Conservation (phyloP, 306 rosid genomes). For the Glycine soja region DNA sequence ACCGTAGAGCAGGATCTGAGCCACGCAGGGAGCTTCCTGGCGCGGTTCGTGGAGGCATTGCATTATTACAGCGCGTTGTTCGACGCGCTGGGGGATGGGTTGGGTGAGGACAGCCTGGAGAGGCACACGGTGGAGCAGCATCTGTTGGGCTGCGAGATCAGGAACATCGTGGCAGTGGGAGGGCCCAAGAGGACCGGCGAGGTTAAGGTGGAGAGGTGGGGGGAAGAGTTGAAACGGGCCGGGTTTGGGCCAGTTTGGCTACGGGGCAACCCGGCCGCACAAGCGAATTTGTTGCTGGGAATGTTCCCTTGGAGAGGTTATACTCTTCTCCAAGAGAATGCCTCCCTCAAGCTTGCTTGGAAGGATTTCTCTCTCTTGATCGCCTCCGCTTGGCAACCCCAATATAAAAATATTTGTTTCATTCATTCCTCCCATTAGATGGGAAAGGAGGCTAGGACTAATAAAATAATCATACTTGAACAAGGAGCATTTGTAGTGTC, state of each 20-base stretch:
- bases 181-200: slow-evolving; percentile 97
- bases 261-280: slow-evolving; percentile 94
- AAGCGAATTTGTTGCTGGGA: slow-evolving; percentile 81
- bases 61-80: slow-evolving; percentile 99
- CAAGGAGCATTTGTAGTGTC: neutral
- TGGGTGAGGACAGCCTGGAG: slow-evolving; percentile 67
- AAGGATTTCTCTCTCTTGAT: slow-evolving; percentile 89
- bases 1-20: slow-evolving; percentile 93
- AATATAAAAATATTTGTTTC: too few species aligned
- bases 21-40: slow-evolving; percentile 82
- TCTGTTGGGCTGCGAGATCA: slow-evolving; percentile 84
- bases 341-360: slow-evolving; percentile 89
- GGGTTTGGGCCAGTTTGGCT: slow-evolving; percentile 78
- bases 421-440: slow-evolving; percentile 23
- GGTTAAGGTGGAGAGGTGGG: slow-evolving; percentile 86
- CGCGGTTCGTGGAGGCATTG: slow-evolving; percentile 95
- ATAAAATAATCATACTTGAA: neutral
- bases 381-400: slow-evolving; percentile 99
- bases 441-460: neutral
- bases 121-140: slow-evolving; percentile 98
- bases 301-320: slow-evolving; percentile 98
- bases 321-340: slow-evolving; percentile 83
- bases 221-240: slow-evolving; percentile 75
- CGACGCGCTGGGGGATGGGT: slow-evolving; percentile 95
- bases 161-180: slow-evolving; percentile 92